Base-by-base conservation (phyloP, 768 basidiomycete species). In the Thelephora ganbajun region DNA sequence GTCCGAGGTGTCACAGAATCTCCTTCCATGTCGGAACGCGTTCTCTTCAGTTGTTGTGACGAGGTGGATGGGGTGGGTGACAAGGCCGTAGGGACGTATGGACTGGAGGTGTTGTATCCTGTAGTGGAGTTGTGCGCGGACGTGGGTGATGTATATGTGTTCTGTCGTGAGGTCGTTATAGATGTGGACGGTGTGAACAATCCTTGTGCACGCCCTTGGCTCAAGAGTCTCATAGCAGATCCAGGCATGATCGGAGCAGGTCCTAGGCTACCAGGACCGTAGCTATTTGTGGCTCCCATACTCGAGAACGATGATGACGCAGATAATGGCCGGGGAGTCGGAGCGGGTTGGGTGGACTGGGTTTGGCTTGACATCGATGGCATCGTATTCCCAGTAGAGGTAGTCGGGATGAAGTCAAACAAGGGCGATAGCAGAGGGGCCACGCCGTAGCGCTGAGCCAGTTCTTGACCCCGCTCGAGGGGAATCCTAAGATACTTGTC, bases 381-480 rank as follows among this genome's bases (percentile, higher is more conserved):
- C 44, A 90, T 71, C 35, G 80, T 69, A n/a, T 75, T 67, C 47
- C 90, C 68, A 16, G 83, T 76, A 54, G 74, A 74, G 44, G 83
- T 74, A 54, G 75, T 77, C 2, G 91, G 92, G 14, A 83, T 80
- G 59, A 91, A 93, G 64, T 97, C 93, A 64, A 99, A 94, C 51
- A 99, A 72, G 1, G 93, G 91, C 1, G 80, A 72, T 49, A 99
- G 74, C 46, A 96, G 72, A 42, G 83, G 80, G 30, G 85, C 81
- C 37, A 99, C 93, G 48, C 90, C 91, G 65, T 87, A 97, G 57
- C 90, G 90, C 13, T 78, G 64, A 2, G 96, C 93, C 43, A 99
- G 81, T 56, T 98, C 92, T 48, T 88, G 81, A 35, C 93, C 93
- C 48, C 90, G 76, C 56, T 93, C 89, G 35, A 97, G 81, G 1